phyloP scores from a whole-genome alignment of 257 asterid genomes.

The Petrea volubilis region DNA sequence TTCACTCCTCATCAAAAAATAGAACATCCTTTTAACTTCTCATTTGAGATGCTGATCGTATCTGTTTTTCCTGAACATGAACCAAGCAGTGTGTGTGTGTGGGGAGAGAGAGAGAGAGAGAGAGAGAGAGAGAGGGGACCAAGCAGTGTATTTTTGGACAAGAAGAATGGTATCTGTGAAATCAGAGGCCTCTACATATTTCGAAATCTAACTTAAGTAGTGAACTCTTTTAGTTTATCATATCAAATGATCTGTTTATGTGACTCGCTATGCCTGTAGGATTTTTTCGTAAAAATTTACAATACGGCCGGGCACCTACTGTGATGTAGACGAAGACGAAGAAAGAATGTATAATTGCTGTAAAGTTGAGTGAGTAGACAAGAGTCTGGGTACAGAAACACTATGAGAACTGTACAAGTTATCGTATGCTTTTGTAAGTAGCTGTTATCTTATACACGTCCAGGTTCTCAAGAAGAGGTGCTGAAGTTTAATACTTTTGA shows the following conservation, averaged over 20 bases:
- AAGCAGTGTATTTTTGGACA: not conserved
- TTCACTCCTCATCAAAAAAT: not conserved
- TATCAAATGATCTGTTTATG: not conserved
- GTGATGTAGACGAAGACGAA: not conserved
- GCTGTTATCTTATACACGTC: too few relatives aligned
- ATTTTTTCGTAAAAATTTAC: not conserved
- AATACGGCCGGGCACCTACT: not conserved
- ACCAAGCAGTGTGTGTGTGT: not conserved
- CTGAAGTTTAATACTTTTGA: not conserved
- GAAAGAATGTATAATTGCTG: not conserved
- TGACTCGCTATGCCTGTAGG: not conserved
- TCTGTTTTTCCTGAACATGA: not conserved
- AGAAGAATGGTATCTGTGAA: not conserved
- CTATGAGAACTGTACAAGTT: not conserved
- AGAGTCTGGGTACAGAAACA: conserved; percentile 1
- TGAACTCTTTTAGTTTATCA: not conserved
- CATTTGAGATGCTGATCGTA: not conserved
- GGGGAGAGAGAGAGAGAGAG: too few relatives aligned
- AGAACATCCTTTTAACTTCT: not conserved
- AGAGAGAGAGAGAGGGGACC: too few relatives aligned
- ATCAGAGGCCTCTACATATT: not conserved
- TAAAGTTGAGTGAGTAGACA: not conserved
- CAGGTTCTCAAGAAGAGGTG: too few relatives aligned
- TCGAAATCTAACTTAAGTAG: not conserved
- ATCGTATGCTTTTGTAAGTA: too few relatives aligned